These are phyloP conservation scores for Volutella citrinella DNA, from an alignment of 2,329 filamentous ascomycete genomes.

Conservation along the genomic window DNA sequence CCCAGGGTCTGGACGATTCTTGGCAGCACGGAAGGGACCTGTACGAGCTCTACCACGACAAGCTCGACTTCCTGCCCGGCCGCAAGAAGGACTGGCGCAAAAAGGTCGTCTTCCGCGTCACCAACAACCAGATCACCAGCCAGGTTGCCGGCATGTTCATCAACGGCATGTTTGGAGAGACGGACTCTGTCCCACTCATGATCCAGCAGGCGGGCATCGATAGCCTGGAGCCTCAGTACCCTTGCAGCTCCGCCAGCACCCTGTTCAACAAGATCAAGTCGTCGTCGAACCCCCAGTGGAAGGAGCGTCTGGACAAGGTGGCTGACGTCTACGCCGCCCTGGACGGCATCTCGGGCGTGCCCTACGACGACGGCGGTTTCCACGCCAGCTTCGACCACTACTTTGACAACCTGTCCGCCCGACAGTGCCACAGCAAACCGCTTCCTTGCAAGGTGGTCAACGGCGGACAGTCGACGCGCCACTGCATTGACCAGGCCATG, in stretches of 20 bases:
- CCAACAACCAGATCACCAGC: slow-evolving; percentile 78
- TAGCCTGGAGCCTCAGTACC: slow-evolving; percentile 71
- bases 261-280: slow-evolving; percentile 45
- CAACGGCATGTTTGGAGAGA: slow-evolving; percentile 61
- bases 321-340: slow-evolving; percentile 54
- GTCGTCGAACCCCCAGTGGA: slow-evolving; percentile 52
- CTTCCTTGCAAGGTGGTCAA: slow-evolving; percentile 62
- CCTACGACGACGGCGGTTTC: slow-evolving; percentile 55
- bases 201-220: slow-evolving; percentile 58
- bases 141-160: slow-evolving; percentile 77
- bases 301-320: slow-evolving; percentile 58
- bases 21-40: slow-evolving; percentile 75
- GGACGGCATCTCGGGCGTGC: slow-evolving; percentile 67
- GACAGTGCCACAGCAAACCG: slow-evolving; percentile 72
- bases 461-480: slow-evolving; percentile 41
- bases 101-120: slow-evolving; percentile 65
- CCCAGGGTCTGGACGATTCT: slow-evolving; percentile 68
- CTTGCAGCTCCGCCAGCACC: slow-evolving; percentile 51
- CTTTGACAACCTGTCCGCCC: slow-evolving; percentile 77
- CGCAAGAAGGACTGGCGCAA: slow-evolving; percentile 38
- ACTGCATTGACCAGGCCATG: slow-evolving; percentile 60
- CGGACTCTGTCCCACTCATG: slow-evolving; percentile 42
- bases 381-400: slow-evolving; percentile 77
- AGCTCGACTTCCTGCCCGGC: slow-evolving; percentile 64
- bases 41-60: slow-evolving; percentile 69